Conservation (phyloP, 768 basidiomycete genomes). For the Auricularia auricula-judae region DNA sequence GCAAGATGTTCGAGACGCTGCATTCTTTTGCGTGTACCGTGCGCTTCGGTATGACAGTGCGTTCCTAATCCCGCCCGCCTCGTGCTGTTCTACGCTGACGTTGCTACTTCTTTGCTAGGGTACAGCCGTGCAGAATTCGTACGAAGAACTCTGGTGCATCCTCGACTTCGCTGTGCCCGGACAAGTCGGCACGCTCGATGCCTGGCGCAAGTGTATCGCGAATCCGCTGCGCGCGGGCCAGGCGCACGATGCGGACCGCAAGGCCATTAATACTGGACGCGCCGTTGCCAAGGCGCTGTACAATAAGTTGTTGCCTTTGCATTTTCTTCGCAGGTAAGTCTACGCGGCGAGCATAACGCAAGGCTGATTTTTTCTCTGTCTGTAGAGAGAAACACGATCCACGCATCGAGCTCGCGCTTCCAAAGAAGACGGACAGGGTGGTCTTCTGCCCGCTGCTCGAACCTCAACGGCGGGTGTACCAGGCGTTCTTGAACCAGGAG, state of each 20-base stretch:
- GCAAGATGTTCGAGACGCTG: conserved; percentile 57
- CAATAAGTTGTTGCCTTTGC: conserved; percentile 61
- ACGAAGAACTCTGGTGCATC: conserved; percentile 86
- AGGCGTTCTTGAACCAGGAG: conserved; percentile 48
- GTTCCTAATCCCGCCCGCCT: conserved; percentile 16
- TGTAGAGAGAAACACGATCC: neutral
- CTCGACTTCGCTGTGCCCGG: conserved; percentile 88
- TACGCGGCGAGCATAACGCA: conserved; percentile 30
- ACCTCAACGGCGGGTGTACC: conserved; percentile 64
- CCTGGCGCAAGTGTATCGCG: conserved; percentile 70
- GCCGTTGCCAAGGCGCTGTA: conserved; percentile 52
- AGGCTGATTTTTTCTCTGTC: neutral
- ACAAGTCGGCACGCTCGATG: conserved; percentile 51
- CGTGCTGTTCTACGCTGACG: conserved; percentile 9
- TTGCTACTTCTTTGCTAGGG: conserved; percentile 7
- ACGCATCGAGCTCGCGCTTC: conserved; percentile 40
- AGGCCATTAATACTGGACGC: conserved; percentile 44
- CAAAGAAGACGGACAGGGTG: conserved; percentile 79
- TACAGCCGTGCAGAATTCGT: conserved; percentile 76
- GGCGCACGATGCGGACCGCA: conserved; percentile 49
- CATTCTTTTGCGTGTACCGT: conserved; percentile 52
- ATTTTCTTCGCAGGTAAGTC: conserved; percentile 50
- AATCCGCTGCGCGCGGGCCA: conserved; percentile 61
- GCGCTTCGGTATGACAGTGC: conserved; percentile 83
- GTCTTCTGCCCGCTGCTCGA: conserved; percentile 85